Evolutionary conservation across 176 grass and related monocot genomes (phyloP).

Genomic region (Oryza glaberrima): DNA sequence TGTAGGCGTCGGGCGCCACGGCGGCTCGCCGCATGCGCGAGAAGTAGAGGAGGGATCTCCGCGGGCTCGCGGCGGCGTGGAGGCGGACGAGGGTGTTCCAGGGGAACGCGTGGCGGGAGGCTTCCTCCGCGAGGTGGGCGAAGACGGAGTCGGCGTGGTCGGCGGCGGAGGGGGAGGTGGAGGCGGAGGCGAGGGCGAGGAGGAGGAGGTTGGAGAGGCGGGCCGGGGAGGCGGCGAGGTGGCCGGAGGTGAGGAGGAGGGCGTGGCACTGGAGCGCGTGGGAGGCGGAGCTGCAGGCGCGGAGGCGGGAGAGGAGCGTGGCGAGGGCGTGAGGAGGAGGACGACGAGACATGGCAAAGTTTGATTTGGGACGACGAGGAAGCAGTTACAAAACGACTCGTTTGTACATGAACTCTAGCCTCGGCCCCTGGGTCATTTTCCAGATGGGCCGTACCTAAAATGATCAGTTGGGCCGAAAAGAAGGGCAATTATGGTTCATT

Average conservation of each 20-base stretch:
- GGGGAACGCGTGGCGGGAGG: constrained; percentile 44
- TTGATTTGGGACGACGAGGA: not conserved
- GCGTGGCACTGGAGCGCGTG: constrained; percentile 60
- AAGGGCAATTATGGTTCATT: not conserved
- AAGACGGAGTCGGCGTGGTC: constrained; percentile 44
- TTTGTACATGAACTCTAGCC: not conserved
- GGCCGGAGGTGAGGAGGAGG: constrained; percentile 51
- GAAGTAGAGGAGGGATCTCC: constrained; percentile 48
- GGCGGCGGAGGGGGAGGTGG: not conserved
- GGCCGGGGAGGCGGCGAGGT: constrained; percentile 48
- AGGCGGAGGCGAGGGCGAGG: constrained; percentile 31
- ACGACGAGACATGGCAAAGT: constrained; percentile 31
- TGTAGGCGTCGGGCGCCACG: constrained; percentile 60
- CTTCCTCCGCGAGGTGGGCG: constrained; percentile 32
- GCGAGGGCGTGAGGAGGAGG: constrained; percentile 31
- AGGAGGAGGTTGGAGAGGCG: constrained; percentile 52
- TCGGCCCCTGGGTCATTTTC: not conserved
- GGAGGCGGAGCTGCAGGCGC: constrained; percentile 33
- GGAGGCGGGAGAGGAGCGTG: constrained; percentile 57
- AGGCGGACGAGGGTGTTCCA: constrained; percentile 70
- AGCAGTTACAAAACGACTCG: not conserved
- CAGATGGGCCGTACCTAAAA: not conserved
- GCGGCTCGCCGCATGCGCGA: constrained; percentile 48
- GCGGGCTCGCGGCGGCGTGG: constrained; percentile 36
- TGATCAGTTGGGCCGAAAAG: not conserved